Evolutionary conservation across 352 stramenopile species (phyloP).

Genomic region (Globisporangium carolinianum): DNA sequence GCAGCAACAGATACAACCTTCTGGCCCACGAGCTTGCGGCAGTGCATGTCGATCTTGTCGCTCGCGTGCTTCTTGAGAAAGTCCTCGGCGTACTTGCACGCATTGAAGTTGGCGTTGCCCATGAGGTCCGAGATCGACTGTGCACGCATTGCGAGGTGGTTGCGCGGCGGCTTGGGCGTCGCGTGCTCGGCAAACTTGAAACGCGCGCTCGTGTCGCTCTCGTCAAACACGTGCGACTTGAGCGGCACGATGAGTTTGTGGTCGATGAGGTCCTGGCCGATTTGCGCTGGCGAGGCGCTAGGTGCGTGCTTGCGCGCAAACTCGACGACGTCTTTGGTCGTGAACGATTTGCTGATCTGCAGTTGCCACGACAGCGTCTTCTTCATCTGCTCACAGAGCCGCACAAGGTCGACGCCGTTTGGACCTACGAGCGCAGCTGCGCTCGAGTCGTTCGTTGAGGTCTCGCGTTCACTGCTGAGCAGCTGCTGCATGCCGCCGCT

Average conservation of each 20-base stretch:
- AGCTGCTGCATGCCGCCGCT: neutral
- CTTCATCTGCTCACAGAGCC: conserved; percentile 69
- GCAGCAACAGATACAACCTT: conserved; percentile 27
- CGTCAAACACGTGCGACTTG: conserved; percentile 74
- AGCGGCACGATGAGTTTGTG: conserved; percentile 63
- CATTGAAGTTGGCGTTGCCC: conserved; percentile 56
- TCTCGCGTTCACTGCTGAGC: conserved; percentile 3
- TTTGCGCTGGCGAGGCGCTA: conserved; percentile 24
- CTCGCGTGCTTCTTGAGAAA: conserved; percentile 70
- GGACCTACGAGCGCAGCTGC: conserved; percentile 15
- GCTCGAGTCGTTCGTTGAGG: conserved; percentile 6
- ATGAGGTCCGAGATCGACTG: conserved; percentile 80
- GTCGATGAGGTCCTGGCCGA: conserved; percentile 63
- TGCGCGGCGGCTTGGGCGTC: conserved; percentile 49
- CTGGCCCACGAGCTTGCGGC: conserved; percentile 61
- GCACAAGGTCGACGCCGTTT: conserved; percentile 44
- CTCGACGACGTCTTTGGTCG: conserved; percentile 55
- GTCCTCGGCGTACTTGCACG: conserved; percentile 68
- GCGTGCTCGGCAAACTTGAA: conserved; percentile 60
- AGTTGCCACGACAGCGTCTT: conserved; percentile 59
- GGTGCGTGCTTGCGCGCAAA: conserved; percentile 47
- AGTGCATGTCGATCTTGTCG: conserved; percentile 72
- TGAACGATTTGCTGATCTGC: conserved; percentile 75
- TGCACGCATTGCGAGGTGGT: conserved; percentile 55
- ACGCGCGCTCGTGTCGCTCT: conserved; percentile 29